Conservation (phyloP, 345 rosid species). For the Salix caprea region DNA sequence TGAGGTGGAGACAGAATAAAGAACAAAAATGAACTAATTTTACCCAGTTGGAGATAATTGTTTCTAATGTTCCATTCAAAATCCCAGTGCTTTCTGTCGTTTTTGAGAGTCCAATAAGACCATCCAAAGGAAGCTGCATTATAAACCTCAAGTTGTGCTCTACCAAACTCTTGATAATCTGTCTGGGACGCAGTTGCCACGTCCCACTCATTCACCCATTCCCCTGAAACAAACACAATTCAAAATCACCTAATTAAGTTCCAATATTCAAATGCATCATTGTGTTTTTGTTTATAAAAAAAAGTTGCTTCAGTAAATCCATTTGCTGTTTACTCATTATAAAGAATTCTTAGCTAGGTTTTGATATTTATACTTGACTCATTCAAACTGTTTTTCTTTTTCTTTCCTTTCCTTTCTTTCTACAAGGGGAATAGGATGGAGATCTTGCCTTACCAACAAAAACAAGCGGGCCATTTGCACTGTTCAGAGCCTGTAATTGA, state of each 20-base stretch:
- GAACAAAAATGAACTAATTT: background rate
- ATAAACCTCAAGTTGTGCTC: slow-evolving; percentile 59
- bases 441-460: slow-evolving; percentile 43
- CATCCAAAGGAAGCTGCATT: slow-evolving; percentile 69
- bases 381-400: background rate
- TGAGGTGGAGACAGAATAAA: background rate
- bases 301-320: background rate
- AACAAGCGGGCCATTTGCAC: slow-evolving; percentile 51
- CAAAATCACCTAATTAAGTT: too few species aligned
- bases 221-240: slow-evolving; percentile 40
- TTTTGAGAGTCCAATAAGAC: slow-evolving; percentile 73
- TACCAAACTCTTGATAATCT: slow-evolving; percentile 63
- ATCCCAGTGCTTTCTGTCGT: slow-evolving; percentile 73
- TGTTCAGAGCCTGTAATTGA: slow-evolving; percentile 48
- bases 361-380: background rate
- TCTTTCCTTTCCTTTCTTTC: background rate
- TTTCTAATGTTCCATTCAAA: slow-evolving; percentile 65
- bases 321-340: background rate
- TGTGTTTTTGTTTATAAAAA: too few species aligned
- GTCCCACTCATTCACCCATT: slow-evolving; percentile 80
- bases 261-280: too few species aligned
- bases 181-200: slow-evolving; percentile 44
- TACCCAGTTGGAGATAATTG: slow-evolving; percentile 61
- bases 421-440: background rate
- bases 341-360: background rate